A percentile compares a stretch with the other conserved stretches of the same genome.
These are phyloP conservation scores for Pythium rishiriense DNA, from an alignment of 352 stramenopile genomes.

Conservation along the genomic window DNA sequence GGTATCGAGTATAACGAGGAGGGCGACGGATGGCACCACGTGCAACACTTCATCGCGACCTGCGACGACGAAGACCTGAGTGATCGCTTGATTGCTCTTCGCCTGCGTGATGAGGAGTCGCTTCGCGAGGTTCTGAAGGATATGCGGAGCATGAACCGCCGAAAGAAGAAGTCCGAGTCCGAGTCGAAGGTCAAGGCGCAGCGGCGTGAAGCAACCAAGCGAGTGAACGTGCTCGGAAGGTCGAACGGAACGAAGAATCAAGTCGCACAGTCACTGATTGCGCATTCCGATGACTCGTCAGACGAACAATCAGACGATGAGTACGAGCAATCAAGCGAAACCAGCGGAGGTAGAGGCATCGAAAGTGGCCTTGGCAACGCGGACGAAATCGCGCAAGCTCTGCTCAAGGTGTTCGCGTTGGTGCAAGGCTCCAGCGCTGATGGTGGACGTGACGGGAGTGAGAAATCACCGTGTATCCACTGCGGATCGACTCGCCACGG, in stretches of 20 bases:
- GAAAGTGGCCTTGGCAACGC: background rate
- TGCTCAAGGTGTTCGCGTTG: background rate
- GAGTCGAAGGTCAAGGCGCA: background rate
- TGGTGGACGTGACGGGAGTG: background rate
- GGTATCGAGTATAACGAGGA: conserved; percentile 8
- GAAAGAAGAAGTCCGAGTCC: background rate
- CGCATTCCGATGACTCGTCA: background rate
- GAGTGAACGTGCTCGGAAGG: background rate
- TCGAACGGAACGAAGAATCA: background rate
- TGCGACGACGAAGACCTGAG: conserved; percentile 1
- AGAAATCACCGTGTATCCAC: conserved; percentile 7
- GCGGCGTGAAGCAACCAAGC: background rate
- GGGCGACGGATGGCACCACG: background rate
- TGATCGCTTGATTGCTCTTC: background rate
- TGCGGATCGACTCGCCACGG: conserved; percentile 5
- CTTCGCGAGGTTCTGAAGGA: background rate
- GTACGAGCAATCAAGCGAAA: background rate
- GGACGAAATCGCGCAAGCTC: background rate
- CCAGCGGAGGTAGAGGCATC: background rate
- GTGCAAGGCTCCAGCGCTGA: background rate
- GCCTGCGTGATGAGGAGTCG: conserved; percentile 1
- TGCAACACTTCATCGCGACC: conserved; percentile 11
- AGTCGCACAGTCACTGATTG: background rate
- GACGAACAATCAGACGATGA: background rate
- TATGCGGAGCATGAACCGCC: background rate